Evolutionary conservation across 257 asterid genomes (phyloP).

Genomic region (Knoxia roxburghii): DNA sequence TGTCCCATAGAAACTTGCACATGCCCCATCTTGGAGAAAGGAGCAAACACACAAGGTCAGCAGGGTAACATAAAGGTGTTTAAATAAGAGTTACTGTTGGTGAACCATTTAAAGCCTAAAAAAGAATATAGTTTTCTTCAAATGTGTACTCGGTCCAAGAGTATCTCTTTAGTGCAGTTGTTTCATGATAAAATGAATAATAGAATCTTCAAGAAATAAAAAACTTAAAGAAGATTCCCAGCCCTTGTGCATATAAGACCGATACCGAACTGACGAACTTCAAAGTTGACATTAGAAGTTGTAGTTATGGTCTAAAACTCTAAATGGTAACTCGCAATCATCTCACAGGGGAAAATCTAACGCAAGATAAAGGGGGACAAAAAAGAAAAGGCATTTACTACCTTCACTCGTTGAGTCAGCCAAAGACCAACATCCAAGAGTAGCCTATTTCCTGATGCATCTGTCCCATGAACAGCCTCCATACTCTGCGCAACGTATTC

Average conservation of each 20-base stretch:
- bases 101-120: neutral
- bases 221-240: neutral
- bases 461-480: slow-evolving; percentile 58
- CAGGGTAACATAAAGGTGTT: neutral
- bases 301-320: neutral
- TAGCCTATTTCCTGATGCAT: slow-evolving; percentile 87
- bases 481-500: slow-evolving; percentile 66
- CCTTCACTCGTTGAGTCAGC: slow-evolving; percentile 87
- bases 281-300: neutral
- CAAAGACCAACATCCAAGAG: slow-evolving; percentile 86
- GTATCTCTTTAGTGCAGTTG: neutral
- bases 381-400: slow-evolving; percentile 14
- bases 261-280: neutral
- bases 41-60: neutral
- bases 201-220: neutral
- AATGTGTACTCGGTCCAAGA: neutral
- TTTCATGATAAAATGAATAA: neutral
- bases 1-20: neutral
- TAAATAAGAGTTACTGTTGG: neutral
- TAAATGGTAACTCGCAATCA: neutral
- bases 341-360: neutral
- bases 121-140: neutral
- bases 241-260: neutral
- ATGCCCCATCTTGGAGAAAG: neutral
- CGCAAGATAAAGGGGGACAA: neutral